A percentile compares a stretch with the other conserved stretches of the same genome.
Evolutionary conservation across 2,329 filamentous ascomycete species (phyloP).

Genomic region (Phialocephala sp.): DNA sequence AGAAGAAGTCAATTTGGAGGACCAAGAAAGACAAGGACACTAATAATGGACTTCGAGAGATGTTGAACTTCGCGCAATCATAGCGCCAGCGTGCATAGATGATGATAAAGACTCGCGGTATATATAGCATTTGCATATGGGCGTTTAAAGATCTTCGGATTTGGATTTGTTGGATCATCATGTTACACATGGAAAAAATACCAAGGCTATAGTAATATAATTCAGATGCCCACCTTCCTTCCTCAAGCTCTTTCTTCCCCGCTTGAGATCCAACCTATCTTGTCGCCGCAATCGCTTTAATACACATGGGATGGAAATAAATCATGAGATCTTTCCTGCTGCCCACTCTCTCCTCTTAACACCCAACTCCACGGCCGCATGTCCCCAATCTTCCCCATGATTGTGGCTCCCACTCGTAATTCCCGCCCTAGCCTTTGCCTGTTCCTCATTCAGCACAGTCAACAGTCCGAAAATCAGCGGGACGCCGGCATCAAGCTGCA

Average conservation of each 20-base stretch:
- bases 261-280: not conserved
- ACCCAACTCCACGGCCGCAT: slow-evolving; percentile 91
- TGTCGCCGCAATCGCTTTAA: not conserved
- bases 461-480: slow-evolving; percentile 92
- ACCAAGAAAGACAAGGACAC: slow-evolving; percentile 61
- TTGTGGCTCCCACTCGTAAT: slow-evolving; percentile 85
- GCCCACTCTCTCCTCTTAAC: slow-evolving; percentile 86
- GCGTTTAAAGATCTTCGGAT: slow-evolving; percentile 38
- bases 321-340: slow-evolving; percentile 43
- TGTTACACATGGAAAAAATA: slow-evolving; percentile 7
- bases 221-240: slow-evolving; percentile 16
- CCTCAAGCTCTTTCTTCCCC: not conserved
- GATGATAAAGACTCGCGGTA: slow-evolving; percentile 12
- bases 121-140: slow-evolving; percentile 33
- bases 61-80: slow-evolving; percentile 34
- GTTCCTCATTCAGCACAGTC: slow-evolving; percentile 86
- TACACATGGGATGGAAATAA: not conserved
- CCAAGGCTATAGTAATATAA: slow-evolving; percentile 32
- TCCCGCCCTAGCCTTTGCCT: slow-evolving; percentile 85
- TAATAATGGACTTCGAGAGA: slow-evolving; percentile 40
- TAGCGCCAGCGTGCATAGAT: slow-evolving; percentile 27
- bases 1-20: slow-evolving; percentile 71
- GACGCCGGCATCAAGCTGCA: slow-evolving; percentile 86
- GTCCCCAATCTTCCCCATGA: slow-evolving; percentile 96
- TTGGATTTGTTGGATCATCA: slow-evolving; percentile 26